Evolutionary conservation across 495 filamentous ascomycete species (phyloP), one percentile per base, ranked within the genome.

Genomic region (Xylaria acuta): DNA sequence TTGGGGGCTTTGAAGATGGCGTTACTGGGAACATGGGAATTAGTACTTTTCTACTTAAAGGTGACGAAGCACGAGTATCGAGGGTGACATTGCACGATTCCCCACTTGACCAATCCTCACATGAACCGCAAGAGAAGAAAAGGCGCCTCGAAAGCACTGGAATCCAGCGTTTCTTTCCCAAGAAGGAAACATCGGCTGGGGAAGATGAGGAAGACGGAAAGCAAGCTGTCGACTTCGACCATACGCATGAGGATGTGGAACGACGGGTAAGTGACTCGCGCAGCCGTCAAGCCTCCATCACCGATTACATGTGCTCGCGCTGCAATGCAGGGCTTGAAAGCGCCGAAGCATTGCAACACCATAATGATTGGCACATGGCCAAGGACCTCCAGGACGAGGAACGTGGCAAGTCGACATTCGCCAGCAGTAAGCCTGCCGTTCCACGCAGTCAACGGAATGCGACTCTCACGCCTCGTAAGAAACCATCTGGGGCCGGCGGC

Each of bases 321-420:
- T 98, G 96, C 82, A 85, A 85, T 64, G 84, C 85, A 72, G 72
- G 80, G 41, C 76, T 97, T 30, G 84, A 82, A 43, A 83, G 82
- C 14, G 79, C 82, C n/a, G 77, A 83, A 73, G 86, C 89, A 43
- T 84, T 90, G 76, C 87, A 89, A 65, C 94, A 92, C 82, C 96
- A 99, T 77, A 86, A 93, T 51, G 96, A 99, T 79, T 99, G 94
- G 93, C 96, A 99, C 83, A 93, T 97, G 81, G 96, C 96, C 51
- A 94, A 92, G 84, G 90, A 93, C 75, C 86, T 98, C 36, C 91
- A 92, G 74, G 86, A 89, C 8, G 86, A 94, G 72, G 82, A 85
- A 81, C 82, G 82, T 82, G 82, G 79, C 81, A 83, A 38, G 56
- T 76, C 76, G 63, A 74, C 80, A 84, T 83, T 85, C 75, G 83